Percentiles rank a stretch among this genome's conserved stretches.
Evolutionary conservation across 2,329 filamentous ascomycete genomes (phyloP).

Genomic region (Pseudogymnoascus sp.): DNA sequence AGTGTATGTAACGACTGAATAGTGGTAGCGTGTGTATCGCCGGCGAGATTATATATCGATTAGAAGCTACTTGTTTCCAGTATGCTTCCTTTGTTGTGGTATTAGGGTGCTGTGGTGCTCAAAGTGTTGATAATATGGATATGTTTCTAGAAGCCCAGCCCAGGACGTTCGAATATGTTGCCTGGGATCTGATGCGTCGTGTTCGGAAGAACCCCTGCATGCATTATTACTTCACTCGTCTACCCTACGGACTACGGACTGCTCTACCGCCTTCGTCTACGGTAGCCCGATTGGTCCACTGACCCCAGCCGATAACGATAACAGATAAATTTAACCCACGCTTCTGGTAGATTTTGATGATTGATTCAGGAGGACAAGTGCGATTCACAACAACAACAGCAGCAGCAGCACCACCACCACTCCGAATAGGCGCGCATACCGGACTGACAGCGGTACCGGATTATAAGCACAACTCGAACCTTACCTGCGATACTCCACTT

Average conservation of each 20-base stretch:
- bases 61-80: neutral
- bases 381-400: neutral
- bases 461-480: neutral
- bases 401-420: neutral
- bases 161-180: conserved; percentile 8
- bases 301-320: neutral
- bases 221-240: conserved; percentile 6
- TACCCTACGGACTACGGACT: neutral
- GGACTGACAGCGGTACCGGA: neutral
- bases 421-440: neutral
- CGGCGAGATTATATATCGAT: neutral
- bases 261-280: conserved; percentile 3
- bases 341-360: neutral
- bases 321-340: conserved; percentile 11
- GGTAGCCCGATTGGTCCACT: conserved; percentile 1
- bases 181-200: conserved; percentile 10
- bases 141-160: conserved; percentile 9
- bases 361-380: neutral
- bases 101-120: conserved; percentile 7
- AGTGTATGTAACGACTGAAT: conserved; percentile 9
- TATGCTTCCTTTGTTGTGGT: conserved; percentile 1
- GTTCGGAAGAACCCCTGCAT: conserved; percentile 12
- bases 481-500: neutral
- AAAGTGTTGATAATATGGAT: conserved; percentile 7
- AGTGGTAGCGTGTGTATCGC: neutral